Evolutionary conservation across 2,329 filamentous ascomycete genomes (phyloP), one percentile per base, ranked within the genome.

Genomic region (Apiospora saccharicola): DNA sequence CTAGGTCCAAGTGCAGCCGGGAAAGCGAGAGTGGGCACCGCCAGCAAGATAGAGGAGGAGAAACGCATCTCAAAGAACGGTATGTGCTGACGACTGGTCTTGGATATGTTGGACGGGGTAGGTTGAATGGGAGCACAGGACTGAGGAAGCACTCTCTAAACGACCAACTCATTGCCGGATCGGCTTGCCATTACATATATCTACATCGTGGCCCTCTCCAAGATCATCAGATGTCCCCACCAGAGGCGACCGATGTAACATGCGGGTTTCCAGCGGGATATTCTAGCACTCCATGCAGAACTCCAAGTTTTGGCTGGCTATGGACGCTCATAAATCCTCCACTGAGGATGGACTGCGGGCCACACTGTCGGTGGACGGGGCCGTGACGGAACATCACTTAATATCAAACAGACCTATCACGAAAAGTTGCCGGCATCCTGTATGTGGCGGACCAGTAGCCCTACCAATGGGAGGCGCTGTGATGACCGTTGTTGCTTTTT

Each of bases 41-140:
- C 57, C 34, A 64, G 57, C 57, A 64, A 64, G 57, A 64, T 64
- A 19, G 57, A 64, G 19, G 57, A 64, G 22, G 57, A 64, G 34
- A 64, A 64, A 30, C 57, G 57, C 57, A 64, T 64, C 57, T 64
- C 41, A 41, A 64, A n/a, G 57, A 41, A 64, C 22, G 57, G 57
- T 41, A n/a, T 64, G 57, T 22, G 57, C 34, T 22, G 57, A 34
- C 34, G 57, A 3, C n/a, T 12, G 8, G 57, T 34, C 34, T 64
- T 64, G 3, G 10, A n/a, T 2, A 0, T 41, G 57, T n/a, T 64
- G 34, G 34, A 22, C 22, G 16, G 13, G 41, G 22, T n/a, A 41
- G 22, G 57, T 22, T 64, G 37, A 34, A 64, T 64, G n/a, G 57
- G 41, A 64, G 57, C 30, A 41, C 57, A 2, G 57, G 34, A 41